A percentile compares a stretch with the other conserved stretches of the same genome.
Evolutionary conservation across 176 grass and related monocot genomes (phyloP).

Genomic region (Poa pratensis): DNA sequence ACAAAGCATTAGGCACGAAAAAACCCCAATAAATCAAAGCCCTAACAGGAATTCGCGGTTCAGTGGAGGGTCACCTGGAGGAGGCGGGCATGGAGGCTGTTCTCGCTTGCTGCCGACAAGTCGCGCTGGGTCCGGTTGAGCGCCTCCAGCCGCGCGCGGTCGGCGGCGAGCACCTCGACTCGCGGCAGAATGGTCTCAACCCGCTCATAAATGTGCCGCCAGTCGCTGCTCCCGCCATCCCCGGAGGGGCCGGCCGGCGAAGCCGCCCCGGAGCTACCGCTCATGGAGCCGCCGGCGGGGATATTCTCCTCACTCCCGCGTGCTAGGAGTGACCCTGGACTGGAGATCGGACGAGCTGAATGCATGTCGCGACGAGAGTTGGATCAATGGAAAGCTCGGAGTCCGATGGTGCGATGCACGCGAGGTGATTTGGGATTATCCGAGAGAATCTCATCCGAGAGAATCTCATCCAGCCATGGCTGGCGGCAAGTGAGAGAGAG

Average conservation of each 20-base stretch:
- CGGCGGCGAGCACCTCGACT: slow-evolving; percentile 31
- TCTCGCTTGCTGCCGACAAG: neutral
- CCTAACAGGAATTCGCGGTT: neutral
- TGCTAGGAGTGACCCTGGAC: no score
- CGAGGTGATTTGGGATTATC: no score
- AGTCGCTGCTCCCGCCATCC: neutral
- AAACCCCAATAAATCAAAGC: neutral
- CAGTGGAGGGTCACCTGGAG: neutral
- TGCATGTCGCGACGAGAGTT: no score
- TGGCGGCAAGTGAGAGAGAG: no score
- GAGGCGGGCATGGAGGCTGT: neutral
- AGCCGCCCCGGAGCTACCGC: neutral
- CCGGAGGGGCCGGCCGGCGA: neutral
- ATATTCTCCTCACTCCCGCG: no score
- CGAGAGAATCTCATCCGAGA: no score
- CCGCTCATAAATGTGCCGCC: slow-evolving; percentile 26
- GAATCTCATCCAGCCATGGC: no score
- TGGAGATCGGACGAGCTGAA: no score
- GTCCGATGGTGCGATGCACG: no score
- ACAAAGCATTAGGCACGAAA: neutral
- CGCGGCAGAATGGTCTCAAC: slow-evolving; percentile 41
- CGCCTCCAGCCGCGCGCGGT: slow-evolving; percentile 25
- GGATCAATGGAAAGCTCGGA: no score
- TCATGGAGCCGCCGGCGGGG: slow-evolving; percentile 15
- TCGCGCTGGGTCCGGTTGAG: slow-evolving; percentile 39